Evolutionary conservation across 257 asterid genomes (phyloP).

Genomic region (Anisodus acutangulus): DNA sequence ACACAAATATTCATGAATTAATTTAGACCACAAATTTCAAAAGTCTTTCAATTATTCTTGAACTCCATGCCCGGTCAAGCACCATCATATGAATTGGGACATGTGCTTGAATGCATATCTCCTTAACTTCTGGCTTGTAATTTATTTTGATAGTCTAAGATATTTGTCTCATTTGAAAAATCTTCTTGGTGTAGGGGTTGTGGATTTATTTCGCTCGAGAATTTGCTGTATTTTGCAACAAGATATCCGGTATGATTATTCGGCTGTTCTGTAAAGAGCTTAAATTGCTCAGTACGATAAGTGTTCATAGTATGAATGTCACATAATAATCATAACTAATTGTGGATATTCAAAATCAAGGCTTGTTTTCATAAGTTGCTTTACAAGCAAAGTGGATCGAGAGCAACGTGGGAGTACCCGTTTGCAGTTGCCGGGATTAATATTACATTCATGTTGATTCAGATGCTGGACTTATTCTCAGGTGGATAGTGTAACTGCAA

Average conservation of each 20-base stretch:
- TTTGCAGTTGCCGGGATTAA: conserved; percentile 95
- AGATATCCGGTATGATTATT: conserved; percentile 73
- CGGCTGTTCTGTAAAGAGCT: conserved; percentile 40
- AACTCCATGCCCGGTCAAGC: too few species aligned
- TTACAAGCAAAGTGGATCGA: conserved; percentile 71
- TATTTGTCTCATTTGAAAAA: conserved; percentile 35
- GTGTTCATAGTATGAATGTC: background rate
- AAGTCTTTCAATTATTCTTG: too few species aligned
- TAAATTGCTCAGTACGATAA: conserved; percentile 23
- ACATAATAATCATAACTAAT: conserved; percentile 54
- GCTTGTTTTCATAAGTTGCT: conserved; percentile 83
- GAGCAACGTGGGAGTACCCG: conserved; percentile 93
- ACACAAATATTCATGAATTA: too few species aligned
- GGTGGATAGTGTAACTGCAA: conserved; percentile 46
- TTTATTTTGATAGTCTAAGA: background rate
- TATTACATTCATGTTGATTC: conserved; percentile 83
- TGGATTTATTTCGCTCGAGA: conserved; percentile 93
- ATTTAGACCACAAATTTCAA: too few species aligned
- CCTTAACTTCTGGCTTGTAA: background rate
- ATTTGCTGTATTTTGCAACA: conserved; percentile 79
- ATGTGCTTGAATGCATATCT: background rate
- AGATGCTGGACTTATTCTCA: conserved; percentile 83
- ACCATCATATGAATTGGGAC: too few species aligned
- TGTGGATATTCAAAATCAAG: conserved; percentile 64
- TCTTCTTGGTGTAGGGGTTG: conserved; percentile 70